Evolutionary conservation across 805 yeast species (phyloP), one percentile per base, ranked within the genome.

Genomic region (Cyberlindnera xishuangbannaensis): DNA sequence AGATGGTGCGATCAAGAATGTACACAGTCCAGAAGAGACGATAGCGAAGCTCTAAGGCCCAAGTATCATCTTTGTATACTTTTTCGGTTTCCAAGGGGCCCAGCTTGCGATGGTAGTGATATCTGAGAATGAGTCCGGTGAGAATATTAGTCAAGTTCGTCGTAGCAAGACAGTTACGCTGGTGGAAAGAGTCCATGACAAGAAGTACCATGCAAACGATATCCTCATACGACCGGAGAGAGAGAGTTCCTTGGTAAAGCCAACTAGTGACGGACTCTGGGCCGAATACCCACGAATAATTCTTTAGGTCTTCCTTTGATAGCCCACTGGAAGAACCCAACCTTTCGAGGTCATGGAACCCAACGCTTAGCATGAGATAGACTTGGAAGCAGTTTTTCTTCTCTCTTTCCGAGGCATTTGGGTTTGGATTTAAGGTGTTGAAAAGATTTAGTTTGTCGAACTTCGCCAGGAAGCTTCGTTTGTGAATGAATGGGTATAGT

Each of bases 111-210:
- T 73, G 71, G 18, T 72, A 51, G 6, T 76, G 76, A 14, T 68
- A 48, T 9, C 71, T 65, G 12, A 71, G 53, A 1, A 69, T 59
- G 19, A 69, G 38, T 32, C 78, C 55, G 41, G 68, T 59, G 20
- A 69, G 54, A n/a, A 71, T 44, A 5, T 76, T 73, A 27, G 70
- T 66, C 20, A 72, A 56, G 23, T 72, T 69, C 70, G 78, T 71
- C 1, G 78, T 63, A 13, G 73, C 65, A 9, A 67, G 61, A n/a
- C 76, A 76, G 30, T 67, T 59, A 12, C 72, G 69, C 39, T 70
- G 73, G 45, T 71, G 71, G 41, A 70, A 72, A 0, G 77, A 71
- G 43, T 69, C 72, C 23, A 72, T 62, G 12, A 75, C 73, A n/a
- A 73, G 46, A 7, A 74, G 45, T 9, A 69, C 43, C 22, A 71